These are phyloP conservation scores for Candida stauntonica DNA, from an alignment of 805 yeast genomes.

Conservation along the genomic window DNA sequence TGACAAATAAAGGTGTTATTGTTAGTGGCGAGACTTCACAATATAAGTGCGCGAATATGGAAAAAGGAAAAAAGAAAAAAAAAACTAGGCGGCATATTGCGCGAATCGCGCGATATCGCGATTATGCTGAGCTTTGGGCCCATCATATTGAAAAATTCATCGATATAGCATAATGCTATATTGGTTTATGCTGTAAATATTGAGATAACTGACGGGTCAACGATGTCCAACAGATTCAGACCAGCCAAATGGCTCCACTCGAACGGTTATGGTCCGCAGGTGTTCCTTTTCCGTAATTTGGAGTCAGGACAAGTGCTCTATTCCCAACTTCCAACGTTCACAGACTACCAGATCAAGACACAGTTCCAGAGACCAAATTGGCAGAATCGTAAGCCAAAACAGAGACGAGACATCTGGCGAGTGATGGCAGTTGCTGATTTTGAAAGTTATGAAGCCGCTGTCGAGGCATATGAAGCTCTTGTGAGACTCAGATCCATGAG, in stretches of 20 bases:
- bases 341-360: conserved; percentile 37
- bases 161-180: neutral
- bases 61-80: too few species aligned
- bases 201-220: too few species aligned
- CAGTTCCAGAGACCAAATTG: conserved; percentile 84
- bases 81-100: neutral
- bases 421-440: conserved; percentile 81
- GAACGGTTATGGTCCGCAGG: conserved; percentile 75
- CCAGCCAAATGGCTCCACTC: conserved; percentile 52
- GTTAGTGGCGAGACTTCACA: too few species aligned
- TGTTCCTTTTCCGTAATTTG: conserved; percentile 75
- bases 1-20: too few species aligned
- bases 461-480: conserved; percentile 68
- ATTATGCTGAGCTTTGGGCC: neutral
- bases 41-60: too few species aligned
- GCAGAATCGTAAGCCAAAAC: conserved; percentile 77
- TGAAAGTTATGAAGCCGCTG: conserved; percentile 55
- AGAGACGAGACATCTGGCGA: conserved; percentile 86
- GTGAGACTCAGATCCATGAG: conserved; percentile 71
- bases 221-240: conserved; percentile 39
- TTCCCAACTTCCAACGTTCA: conserved; percentile 72
- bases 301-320: conserved; percentile 88
- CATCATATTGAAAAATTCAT: neutral
- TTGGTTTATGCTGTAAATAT: neutral
- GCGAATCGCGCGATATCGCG: too few species aligned